These are phyloP conservation scores for Ogataea glucozyma DNA, from an alignment of 805 yeast species.

Conservation along the genomic window DNA sequence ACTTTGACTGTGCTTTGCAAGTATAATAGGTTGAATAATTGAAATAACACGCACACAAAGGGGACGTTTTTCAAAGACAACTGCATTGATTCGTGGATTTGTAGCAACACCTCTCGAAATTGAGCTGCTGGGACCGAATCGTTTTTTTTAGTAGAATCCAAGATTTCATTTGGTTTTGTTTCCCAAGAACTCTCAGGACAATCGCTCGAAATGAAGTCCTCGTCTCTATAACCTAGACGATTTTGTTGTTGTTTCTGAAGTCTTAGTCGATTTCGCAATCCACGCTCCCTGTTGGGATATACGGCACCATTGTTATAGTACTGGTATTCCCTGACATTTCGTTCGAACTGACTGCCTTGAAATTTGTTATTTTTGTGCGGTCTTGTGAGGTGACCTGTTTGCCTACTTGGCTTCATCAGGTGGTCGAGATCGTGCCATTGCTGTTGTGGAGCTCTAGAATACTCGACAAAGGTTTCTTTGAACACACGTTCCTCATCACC, in stretches of 20 bases:
- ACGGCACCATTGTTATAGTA: constrained; percentile 24
- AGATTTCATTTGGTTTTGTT: background rate
- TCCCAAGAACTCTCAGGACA: background rate
- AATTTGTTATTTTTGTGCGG: constrained; percentile 5
- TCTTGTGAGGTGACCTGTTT: background rate
- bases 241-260: constrained; percentile 5
- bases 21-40: constrained; percentile 15
- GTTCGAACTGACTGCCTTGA: constrained; percentile 12
- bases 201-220: background rate
- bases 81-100: constrained; percentile 19
- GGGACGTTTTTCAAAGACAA: constrained; percentile 16
- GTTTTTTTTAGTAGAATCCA: too few relatives aligned
- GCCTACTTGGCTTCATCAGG: constrained; percentile 4
- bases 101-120: constrained; percentile 7
- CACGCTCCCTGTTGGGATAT: constrained; percentile 18
- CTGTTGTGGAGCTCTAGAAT: constrained; percentile 5
- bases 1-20: constrained; percentile 9
- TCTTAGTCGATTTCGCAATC: constrained; percentile 13
- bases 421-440: constrained; percentile 8
- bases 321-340: constrained; percentile 20
- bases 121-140: constrained; percentile 4
- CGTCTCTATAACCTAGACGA: background rate
- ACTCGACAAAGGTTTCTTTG: constrained; percentile 18
- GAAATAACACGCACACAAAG: constrained; percentile 16
- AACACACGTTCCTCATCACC: constrained; percentile 22